These are phyloP conservation scores for Fusarium armeniacum DNA, from an alignment of 2,329 filamentous ascomycete genomes.

Conservation along the genomic window DNA sequence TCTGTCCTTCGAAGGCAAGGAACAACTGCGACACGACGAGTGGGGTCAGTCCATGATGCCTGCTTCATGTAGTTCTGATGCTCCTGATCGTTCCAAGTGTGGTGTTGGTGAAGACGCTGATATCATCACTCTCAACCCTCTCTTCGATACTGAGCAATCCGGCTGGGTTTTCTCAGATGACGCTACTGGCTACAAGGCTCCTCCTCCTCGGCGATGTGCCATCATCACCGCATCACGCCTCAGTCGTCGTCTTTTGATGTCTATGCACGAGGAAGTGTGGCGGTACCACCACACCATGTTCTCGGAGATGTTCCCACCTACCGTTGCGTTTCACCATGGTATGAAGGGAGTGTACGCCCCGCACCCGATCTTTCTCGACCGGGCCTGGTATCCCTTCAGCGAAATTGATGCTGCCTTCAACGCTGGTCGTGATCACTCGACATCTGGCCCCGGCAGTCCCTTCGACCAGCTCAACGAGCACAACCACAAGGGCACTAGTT, in stretches of 20 bases:
- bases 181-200: constrained; percentile 76
- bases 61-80: constrained; percentile 66
- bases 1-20: constrained; percentile 64
- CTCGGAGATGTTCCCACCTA: constrained; percentile 83
- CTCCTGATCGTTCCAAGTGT: constrained; percentile 64
- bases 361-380: constrained; percentile 84
- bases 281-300: constrained; percentile 79
- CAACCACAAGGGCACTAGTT: constrained; percentile 84
- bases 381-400: constrained; percentile 75
- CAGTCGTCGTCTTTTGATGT: constrained; percentile 73
- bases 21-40: constrained; percentile 65
- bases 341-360: constrained; percentile 85
- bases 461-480: constrained; percentile 80
- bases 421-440: constrained; percentile 75
- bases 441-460: constrained; percentile 74
- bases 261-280: constrained; percentile 82
- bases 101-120: constrained; percentile 80
- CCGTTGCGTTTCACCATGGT: constrained; percentile 79
- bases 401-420: constrained; percentile 86
- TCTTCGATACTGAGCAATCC: constrained; percentile 79
- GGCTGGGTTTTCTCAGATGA: constrained; percentile 81
- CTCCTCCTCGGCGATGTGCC: constrained; percentile 75
- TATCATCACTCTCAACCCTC: constrained; percentile 81
- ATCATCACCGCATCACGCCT: constrained; percentile 80
- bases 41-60: constrained; percentile 68